Evolutionary conservation across 106 monocot genomes (phyloP), one percentile per base, ranked within the genome.

Genomic region (Dactylorhiza incarnata): DNA sequence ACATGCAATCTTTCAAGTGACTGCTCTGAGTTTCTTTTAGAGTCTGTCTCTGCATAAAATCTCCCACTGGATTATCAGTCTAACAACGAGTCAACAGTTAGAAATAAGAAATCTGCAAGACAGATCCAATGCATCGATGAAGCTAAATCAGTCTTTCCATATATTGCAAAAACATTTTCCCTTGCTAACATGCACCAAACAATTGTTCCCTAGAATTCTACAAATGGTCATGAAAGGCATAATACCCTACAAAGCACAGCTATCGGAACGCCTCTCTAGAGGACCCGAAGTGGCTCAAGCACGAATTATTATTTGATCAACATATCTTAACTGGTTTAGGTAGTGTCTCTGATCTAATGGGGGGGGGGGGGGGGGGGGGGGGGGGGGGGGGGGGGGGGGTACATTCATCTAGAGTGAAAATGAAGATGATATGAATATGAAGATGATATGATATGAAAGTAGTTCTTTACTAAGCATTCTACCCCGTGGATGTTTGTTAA

Each of bases 241-340:
- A 78, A 79, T 51, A 53, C 69, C 48, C 82, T 91, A 43, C 65
- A 68, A 46, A 73, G 71, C 26, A 74, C 69, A 56, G 78, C 75
- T 73, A 80, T 29, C 76, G 45, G 67, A 78, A 81, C 75, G 80
- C 79, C 75, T 78, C 62, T 69, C 37, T 84, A 29, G 69, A 67
- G 61, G 83, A 77, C 48, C 83, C 71, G 74, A 76, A 87, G 14
- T 87, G 84, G 82, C 84, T 85, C n/a, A 84, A 83, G 65, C 78
- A 61, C 25, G 73, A 67, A 45, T 68, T 83, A 75, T 46, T 80
- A 13, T 83, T 78, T 80, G 87, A 78, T 8, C 72, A 84, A 12
- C 74, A 78, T 63, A 78, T 80, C 56, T 23, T 78, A 53, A 58
- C 62, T 55, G 77, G 78, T 23, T 78, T 78, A 22, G 58, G 22